A percentile compares a stretch with the other conserved stretches of the same genome.
phyloP scores from a whole-genome alignment of 2,329 filamentous ascomycete genomes.

The Ceratocystis destructans region DNA sequence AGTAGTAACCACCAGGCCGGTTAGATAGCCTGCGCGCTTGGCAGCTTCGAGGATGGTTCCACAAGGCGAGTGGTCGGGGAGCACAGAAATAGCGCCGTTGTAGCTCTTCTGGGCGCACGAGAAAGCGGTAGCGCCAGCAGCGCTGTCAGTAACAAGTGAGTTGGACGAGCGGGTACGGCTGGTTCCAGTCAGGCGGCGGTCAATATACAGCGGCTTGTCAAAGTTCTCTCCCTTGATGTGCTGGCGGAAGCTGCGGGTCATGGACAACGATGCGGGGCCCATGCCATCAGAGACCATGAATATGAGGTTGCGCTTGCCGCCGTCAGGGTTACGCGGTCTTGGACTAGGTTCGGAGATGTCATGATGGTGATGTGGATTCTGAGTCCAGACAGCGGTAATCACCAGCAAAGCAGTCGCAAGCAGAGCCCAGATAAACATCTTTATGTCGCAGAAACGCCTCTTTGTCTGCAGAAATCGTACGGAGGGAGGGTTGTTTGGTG shows the following conservation, averaged over 20 bases:
- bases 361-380: constrained; percentile 57
- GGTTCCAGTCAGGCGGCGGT: constrained; percentile 79
- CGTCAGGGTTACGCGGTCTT: constrained; percentile 19
- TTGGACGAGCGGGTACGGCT: constrained; percentile 74
- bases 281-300: constrained; percentile 99
- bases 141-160: constrained; percentile 84
- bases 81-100: constrained; percentile 85
- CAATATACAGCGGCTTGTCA: constrained; percentile 63
- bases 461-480: not conserved
- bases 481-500: constrained; percentile 23
- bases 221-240: constrained; percentile 57
- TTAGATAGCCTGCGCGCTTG: constrained; percentile 80
- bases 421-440: constrained; percentile 70
- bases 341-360: constrained; percentile 22
- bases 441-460: constrained; percentile 50
- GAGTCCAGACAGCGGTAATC: constrained; percentile 61
- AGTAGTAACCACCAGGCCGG: constrained; percentile 88
- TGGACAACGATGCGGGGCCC: constrained; percentile 78
- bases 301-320: constrained; percentile 76
- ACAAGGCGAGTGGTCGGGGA: constrained; percentile 74
- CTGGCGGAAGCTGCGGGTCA: constrained; percentile 81
- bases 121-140: constrained; percentile 94
- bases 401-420: constrained; percentile 67
- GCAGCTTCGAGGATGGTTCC: constrained; percentile 89
- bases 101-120: constrained; percentile 89